Percentiles rank a stretch among this genome's conserved stretches.
phyloP scores from a whole-genome alignment of 176 grass and related monocot species.

The Eremochloa ophiuroides region DNA sequence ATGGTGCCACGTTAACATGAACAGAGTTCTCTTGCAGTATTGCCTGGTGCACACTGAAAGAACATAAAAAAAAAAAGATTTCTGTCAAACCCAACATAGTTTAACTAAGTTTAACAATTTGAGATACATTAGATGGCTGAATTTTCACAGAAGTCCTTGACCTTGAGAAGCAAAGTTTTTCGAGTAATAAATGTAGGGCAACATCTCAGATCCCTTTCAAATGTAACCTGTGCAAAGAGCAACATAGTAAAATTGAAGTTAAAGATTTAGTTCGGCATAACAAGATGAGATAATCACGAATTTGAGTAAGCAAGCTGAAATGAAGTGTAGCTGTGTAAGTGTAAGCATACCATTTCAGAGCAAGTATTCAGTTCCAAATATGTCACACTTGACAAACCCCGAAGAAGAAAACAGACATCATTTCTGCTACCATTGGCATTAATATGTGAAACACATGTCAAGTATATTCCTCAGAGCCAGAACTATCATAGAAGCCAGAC shows the following conservation, averaged over 20 bases:
- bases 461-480: background rate
- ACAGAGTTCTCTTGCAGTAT: too few relatives aligned
- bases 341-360: background rate
- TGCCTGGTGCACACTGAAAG: too few relatives aligned
- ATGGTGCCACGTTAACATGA: too few relatives aligned
- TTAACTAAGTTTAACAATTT: too few relatives aligned
- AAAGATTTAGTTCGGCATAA: background rate
- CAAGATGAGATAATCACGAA: background rate
- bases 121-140: too few relatives aligned
- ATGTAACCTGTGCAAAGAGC: too few relatives aligned
- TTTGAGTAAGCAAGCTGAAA: background rate
- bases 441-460: background rate
- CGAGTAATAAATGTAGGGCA: too few relatives aligned
- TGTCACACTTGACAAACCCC: background rate
- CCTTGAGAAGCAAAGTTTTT: too few relatives aligned
- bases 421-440: background rate
- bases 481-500: conserved; percentile 4
- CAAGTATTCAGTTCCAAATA: background rate
- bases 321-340: background rate
- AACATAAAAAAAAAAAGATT: too few relatives aligned
- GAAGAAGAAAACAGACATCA: background rate
- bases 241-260: background rate
- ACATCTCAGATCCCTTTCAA: too few relatives aligned
- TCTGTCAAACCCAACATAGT: too few relatives aligned
- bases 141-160: too few relatives aligned